Conservation (phyloP, 2,329 filamentous ascomycete species). For the Madurella mycetomatis region DNA sequence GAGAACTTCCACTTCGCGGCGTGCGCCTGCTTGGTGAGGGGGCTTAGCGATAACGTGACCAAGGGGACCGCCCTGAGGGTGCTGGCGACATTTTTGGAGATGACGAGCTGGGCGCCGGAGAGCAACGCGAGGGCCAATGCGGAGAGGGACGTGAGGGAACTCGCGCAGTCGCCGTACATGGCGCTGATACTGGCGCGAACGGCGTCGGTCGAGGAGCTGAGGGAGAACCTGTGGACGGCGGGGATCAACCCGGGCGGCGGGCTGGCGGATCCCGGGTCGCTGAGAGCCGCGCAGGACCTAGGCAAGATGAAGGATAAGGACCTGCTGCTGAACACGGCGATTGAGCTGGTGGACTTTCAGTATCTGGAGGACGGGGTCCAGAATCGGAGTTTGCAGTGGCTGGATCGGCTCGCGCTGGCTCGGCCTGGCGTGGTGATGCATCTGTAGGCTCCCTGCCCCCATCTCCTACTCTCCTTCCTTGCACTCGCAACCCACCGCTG, state of each 20-base stretch:
- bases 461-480: background rate
- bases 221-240: conserved; percentile 58
- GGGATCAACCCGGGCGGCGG: conserved; percentile 45
- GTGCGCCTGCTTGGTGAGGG: conserved; percentile 59
- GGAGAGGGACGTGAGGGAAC: conserved; percentile 27
- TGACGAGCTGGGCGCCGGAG: conserved; percentile 33
- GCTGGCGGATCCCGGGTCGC: conserved; percentile 31
- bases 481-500: background rate
- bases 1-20: conserved; percentile 66
- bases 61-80: conserved; percentile 56
- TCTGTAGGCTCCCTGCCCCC: conserved; percentile 44
- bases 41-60: conserved; percentile 59
- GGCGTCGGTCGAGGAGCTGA: conserved; percentile 54
- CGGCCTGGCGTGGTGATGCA: conserved; percentile 54
- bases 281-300: conserved; percentile 39
- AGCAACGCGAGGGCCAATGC: background rate
- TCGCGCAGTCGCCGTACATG: conserved; percentile 53
- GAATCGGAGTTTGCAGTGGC: conserved; percentile 54
- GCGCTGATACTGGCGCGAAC: conserved; percentile 55
- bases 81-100: conserved; percentile 57
- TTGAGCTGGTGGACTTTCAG: conserved; percentile 63
- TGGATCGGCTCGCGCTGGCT: conserved; percentile 51
- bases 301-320: conserved; percentile 54
- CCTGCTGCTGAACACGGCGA: conserved; percentile 57
- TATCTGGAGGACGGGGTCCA: conserved; percentile 60